Base-by-base conservation (phyloP, 768 basidiomycete species). In the Neoboletus magnificus region DNA sequence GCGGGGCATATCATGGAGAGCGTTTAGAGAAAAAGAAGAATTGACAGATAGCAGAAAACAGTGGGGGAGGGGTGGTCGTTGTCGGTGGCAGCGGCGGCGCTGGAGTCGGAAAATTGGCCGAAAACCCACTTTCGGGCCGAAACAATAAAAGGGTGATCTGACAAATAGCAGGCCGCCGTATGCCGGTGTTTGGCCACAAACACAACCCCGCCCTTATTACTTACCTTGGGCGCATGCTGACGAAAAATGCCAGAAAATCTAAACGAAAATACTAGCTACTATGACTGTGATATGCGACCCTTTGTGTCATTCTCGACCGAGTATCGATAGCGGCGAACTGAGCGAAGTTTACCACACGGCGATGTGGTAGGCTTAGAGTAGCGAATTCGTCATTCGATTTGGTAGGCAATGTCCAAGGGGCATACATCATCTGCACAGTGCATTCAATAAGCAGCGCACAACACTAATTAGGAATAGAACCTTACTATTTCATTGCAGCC, bases 1-100 rank as follows among this genome's bases (percentile, higher is more conserved):
- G 68, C 88, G 88, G 82, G 88, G 88, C 89, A 91, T 91, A 72
- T 87, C 87, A 90, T 89, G 86, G 85, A 86, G 78, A 71, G 65
- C 69, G 70, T 66, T 64, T 63, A 60, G 65, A 63, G 63, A 60
- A 66, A 71, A 66, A 69, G 60, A 62, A 58, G 71, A 75, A 76
- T 74, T 73, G 73, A 69, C 74, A 70, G 72, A 63, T 58, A 59
- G 64, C 46, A 58, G 16, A 60, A 66, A 62, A 66, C 60, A 55
- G 45, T 52, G 56, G 57, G 67, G 67, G 64, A 62, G 60, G 60
- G 63, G 64, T 67, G 55, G 69, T 77, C 75, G 77, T 74, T 72
- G 75, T 76, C 75, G 78, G 76, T 72, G 74, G 75, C 75, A 76
- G 74, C 74, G 79, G 76, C 82, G 78, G 78, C 80, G 76, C 76